Conservation (phyloP, 2,329 filamentous ascomycete species). For the Colletotrichum acutatum region DNA sequence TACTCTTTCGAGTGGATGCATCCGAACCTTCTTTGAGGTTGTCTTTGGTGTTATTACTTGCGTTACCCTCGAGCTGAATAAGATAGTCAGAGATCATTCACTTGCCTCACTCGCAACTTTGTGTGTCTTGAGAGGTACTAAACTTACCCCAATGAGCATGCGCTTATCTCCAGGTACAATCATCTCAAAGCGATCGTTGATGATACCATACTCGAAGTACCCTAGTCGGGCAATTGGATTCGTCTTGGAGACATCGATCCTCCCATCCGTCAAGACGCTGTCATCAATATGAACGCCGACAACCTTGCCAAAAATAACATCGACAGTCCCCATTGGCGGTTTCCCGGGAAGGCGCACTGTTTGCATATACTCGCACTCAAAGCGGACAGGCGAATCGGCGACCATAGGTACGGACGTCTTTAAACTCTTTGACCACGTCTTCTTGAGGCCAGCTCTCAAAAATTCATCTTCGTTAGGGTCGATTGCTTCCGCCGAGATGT, state of each 20-base stretch:
- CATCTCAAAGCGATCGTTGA: slow-evolving; percentile 16
- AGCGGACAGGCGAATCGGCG: not conserved
- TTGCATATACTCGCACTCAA: slow-evolving; percentile 23
- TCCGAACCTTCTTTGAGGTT: not conserved
- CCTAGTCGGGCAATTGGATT: slow-evolving; percentile 13
- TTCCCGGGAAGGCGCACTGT: slow-evolving; percentile 17
- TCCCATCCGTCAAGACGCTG: slow-evolving; percentile 1
- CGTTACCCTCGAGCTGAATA: not conserved
- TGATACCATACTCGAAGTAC: slow-evolving; percentile 12
- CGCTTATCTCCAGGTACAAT: slow-evolving; percentile 17
- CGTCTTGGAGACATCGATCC: slow-evolving; percentile 13
- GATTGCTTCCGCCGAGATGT: slow-evolving; percentile 6
- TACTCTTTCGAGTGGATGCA: not conserved
- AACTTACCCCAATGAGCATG: not conserved
- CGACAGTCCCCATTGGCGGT: slow-evolving; percentile 4
- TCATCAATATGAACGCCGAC: slow-evolving; percentile 5
- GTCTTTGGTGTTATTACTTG: not conserved
- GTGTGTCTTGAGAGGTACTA: not conserved
- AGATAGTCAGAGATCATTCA: not conserved
- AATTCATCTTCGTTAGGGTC: slow-evolving; percentile 15
- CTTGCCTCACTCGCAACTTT: not conserved
- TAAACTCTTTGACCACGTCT: slow-evolving; percentile 8
- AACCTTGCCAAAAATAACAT: slow-evolving; percentile 9
- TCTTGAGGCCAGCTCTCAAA: not conserved
- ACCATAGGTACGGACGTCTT: slow-evolving; percentile 5